Evolutionary conservation across 768 basidiomycete genomes (phyloP).

Genomic region (Auricularia sp.): DNA sequence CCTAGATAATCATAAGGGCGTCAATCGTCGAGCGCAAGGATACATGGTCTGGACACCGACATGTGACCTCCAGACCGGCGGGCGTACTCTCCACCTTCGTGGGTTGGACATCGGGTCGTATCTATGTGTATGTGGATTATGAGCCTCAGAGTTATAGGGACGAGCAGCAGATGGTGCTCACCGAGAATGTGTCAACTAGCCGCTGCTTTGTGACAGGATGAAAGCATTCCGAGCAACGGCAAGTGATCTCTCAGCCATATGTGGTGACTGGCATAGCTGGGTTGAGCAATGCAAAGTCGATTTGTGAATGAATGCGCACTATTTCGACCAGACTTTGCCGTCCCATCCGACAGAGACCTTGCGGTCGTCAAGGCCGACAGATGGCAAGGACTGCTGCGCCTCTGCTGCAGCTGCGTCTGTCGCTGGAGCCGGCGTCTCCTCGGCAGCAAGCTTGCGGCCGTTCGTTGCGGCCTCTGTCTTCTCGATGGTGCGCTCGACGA

Average conservation of each 20-base stretch:
- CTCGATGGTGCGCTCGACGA: neutral
- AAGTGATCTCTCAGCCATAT: constrained; percentile 91
- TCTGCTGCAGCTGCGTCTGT: neutral
- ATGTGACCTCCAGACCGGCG: constrained; percentile 64
- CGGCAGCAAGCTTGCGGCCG: neutral
- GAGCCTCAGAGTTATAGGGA: neutral
- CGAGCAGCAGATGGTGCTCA: constrained; percentile 19
- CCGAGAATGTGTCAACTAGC: constrained; percentile 78
- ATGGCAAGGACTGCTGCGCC: neutral
- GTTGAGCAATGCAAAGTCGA: neutral
- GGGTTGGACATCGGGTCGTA: constrained; percentile 65
- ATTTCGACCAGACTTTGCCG: constrained; percentile 59
- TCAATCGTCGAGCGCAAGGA: neutral
- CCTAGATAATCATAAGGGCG: constrained; percentile 24
- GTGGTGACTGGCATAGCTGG: constrained; percentile 53
- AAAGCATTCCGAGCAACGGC: constrained; percentile 77
- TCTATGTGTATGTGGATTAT: constrained; percentile 31
- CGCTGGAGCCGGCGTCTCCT: neutral
- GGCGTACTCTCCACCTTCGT: constrained; percentile 40
- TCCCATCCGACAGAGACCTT: constrained; percentile 69
- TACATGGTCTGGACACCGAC: constrained; percentile 32
- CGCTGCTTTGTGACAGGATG: constrained; percentile 85
- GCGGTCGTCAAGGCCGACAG: constrained; percentile 29
- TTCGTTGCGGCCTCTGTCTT: neutral
- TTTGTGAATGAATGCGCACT: constrained; percentile 37